A percentile compares a stretch with the other conserved stretches of the same genome.
phyloP scores from a whole-genome alignment of 106 monocot genomes.

The Hemerocallis citrina region DNA sequence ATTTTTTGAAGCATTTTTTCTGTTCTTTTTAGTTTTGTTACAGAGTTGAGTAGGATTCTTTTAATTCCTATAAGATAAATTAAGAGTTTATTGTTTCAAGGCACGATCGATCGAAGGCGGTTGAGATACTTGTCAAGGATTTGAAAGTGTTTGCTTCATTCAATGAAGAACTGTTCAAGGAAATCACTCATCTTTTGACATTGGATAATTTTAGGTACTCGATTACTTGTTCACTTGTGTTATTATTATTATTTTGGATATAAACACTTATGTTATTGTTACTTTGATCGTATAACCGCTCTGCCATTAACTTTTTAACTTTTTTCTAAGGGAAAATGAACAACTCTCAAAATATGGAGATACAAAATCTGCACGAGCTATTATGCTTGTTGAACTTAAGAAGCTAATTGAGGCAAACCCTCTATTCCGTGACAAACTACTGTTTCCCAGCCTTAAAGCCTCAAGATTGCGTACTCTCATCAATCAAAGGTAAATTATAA shows the following conservation, averaged over 20 bases:
- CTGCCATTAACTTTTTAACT: background rate
- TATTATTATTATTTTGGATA: no score
- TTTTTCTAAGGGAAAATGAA: conserved; percentile 65
- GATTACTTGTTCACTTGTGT: background rate
- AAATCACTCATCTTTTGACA: conserved; percentile 63
- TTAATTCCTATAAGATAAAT: no score
- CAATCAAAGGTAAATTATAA: conserved; percentile 64
- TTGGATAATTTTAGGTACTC: conserved; percentile 78
- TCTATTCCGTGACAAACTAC: conserved; percentile 77
- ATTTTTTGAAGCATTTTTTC: no score
- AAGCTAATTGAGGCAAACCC: conserved; percentile 94
- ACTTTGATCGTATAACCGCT: background rate
- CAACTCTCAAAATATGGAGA: conserved; percentile 88
- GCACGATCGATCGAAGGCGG: conserved; percentile 48
- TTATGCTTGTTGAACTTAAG: conserved; percentile 81
- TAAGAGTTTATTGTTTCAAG: no score
- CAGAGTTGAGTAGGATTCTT: no score
- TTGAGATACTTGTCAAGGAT: conserved; percentile 70
- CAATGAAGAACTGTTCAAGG: conserved; percentile 59
- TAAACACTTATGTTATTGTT: no score
- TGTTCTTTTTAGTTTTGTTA: no score
- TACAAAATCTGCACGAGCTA: conserved; percentile 73
- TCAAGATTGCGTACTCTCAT: conserved; percentile 76
- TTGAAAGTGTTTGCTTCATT: conserved; percentile 63
- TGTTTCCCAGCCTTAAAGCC: conserved; percentile 63